phyloP scores from a whole-genome alignment of 2,329 filamentous ascomycete species.

The Lasiodiplodia hormozganensis region DNA sequence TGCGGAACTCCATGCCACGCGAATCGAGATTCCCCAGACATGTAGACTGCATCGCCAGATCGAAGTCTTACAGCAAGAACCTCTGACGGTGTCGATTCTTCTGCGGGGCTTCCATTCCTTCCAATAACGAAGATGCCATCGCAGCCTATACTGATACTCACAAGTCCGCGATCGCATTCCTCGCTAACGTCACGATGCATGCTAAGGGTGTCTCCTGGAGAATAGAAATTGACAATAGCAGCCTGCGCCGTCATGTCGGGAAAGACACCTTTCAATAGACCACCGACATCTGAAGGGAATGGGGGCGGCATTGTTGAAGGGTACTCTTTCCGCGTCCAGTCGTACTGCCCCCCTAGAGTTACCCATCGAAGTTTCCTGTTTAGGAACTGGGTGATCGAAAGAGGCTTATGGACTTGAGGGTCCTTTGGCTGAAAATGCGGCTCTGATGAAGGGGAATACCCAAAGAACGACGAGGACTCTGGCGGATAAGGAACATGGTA shows the following conservation, averaged over 20 bases:
- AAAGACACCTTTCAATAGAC: conserved; percentile 73
- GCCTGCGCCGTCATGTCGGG: conserved; percentile 81
- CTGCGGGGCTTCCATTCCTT: conserved; percentile 60
- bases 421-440: conserved; percentile 66
- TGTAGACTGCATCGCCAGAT: conserved; percentile 90
- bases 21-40: conserved; percentile 81
- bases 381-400: conserved; percentile 73
- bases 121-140: conserved; percentile 88
- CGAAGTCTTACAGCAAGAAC: conserved; percentile 69
- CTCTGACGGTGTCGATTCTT: conserved; percentile 33
- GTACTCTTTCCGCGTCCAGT: conserved; percentile 90
- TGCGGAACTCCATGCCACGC: conserved; percentile 97
- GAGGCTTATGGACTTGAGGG: conserved; percentile 73
- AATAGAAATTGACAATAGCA: conserved; percentile 93
- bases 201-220: conserved; percentile 87
- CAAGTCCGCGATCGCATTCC: conserved; percentile 75
- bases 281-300: conserved; percentile 77
- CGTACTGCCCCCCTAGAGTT: conserved; percentile 93
- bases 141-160: conserved; percentile 89
- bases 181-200: conserved; percentile 95
- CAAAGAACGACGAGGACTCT: conserved; percentile 57
- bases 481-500: conserved; percentile 72
- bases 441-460: conserved; percentile 35
- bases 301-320: conserved; percentile 69
- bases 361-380: conserved; percentile 88